These are phyloP conservation scores for Botrytis aclada DNA, from an alignment of 2,329 filamentous ascomycete genomes.

Conservation along the genomic window DNA sequence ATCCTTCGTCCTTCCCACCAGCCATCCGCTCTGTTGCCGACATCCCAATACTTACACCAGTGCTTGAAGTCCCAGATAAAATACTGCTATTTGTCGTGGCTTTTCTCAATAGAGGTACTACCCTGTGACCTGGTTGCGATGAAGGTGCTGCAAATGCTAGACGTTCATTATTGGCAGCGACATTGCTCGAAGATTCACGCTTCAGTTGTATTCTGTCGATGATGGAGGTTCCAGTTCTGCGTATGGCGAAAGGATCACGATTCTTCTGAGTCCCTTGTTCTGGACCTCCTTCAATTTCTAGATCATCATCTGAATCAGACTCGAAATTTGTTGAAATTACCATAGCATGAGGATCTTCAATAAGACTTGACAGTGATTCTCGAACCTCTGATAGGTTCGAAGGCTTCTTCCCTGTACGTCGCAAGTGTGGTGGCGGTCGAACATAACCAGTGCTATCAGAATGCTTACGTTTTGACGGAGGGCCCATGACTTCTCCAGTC, in stretches of 20 bases:
- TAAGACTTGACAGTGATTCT: constrained; percentile 76
- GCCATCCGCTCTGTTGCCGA: constrained; percentile 35
- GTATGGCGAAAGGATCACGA: constrained; percentile 36
- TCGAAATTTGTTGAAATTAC: constrained; percentile 48
- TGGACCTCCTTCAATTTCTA: constrained; percentile 48
- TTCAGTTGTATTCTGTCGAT: constrained; percentile 74
- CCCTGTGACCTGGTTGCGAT: constrained; percentile 53
- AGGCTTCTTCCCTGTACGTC: constrained; percentile 66
- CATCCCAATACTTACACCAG: constrained; percentile 31
- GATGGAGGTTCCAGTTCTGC: constrained; percentile 47
- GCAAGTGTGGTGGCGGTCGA: constrained; percentile 57
- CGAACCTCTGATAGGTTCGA: constrained; percentile 76
- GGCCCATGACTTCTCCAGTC: constrained; percentile 37
- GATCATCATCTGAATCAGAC: constrained; percentile 53
- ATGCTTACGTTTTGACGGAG: constrained; percentile 42
- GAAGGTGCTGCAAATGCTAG: constrained; percentile 55
- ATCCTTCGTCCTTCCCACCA: constrained; percentile 44
- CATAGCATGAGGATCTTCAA: constrained; percentile 62
- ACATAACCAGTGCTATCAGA: constrained; percentile 42
- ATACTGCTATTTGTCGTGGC: constrained; percentile 63
- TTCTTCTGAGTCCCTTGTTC: constrained; percentile 42
- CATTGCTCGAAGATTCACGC: constrained; percentile 47
- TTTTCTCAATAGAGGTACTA: constrained; percentile 68
- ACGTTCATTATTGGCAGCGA: constrained; percentile 39
- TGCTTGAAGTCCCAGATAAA: constrained; percentile 35